These are phyloP conservation scores for Leccinum uliginosum DNA, from an alignment of 768 basidiomycete species.

Conservation along the genomic window DNA sequence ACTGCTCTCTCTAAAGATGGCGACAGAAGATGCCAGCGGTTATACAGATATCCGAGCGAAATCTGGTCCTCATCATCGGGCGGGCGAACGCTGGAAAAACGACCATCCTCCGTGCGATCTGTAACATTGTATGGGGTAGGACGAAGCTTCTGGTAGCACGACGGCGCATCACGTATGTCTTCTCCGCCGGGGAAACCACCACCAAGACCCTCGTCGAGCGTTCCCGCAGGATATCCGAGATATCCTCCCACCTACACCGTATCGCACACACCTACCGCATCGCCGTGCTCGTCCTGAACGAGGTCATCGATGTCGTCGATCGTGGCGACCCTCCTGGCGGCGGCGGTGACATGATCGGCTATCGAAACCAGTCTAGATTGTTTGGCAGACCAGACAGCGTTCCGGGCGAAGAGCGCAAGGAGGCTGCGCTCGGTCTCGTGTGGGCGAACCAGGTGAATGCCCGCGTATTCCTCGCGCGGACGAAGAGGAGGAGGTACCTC, in stretches of 20 bases:
- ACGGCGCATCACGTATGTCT: too few species aligned
- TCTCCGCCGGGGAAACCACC: slow-evolving; percentile 56
- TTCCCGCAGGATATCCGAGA: slow-evolving; percentile 60
- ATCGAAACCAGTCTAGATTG: slow-evolving; percentile 70
- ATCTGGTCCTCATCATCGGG: too few species aligned
- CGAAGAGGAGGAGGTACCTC: slow-evolving; percentile 60
- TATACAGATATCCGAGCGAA: too few species aligned
- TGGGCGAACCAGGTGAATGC: slow-evolving; percentile 94
- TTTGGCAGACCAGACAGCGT: slow-evolving; percentile 64
- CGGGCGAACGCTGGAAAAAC: too few species aligned
- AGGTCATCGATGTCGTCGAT: slow-evolving; percentile 78
- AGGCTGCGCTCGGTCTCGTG: slow-evolving; percentile 80
- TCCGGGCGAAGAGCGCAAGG: slow-evolving; percentile 59
- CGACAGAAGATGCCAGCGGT: too few species aligned
- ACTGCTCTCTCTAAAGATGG: too few species aligned
- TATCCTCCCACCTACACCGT: slow-evolving; percentile 66
- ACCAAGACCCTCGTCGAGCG: slow-evolving; percentile 66
- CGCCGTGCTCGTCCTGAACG: slow-evolving; percentile 83
- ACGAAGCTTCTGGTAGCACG: too few species aligned
- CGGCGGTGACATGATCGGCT: slow-evolving; percentile 40
- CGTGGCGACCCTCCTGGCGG: slow-evolving; percentile 12
- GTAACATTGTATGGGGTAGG: too few species aligned
- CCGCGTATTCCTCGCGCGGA: slow-evolving; percentile 78
- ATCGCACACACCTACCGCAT: slow-evolving; percentile 61
- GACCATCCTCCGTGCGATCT: too few species aligned